Evolutionary conservation across 169 alveolate genomes (phyloP).

Genomic region (Plasmodium gonderi): DNA sequence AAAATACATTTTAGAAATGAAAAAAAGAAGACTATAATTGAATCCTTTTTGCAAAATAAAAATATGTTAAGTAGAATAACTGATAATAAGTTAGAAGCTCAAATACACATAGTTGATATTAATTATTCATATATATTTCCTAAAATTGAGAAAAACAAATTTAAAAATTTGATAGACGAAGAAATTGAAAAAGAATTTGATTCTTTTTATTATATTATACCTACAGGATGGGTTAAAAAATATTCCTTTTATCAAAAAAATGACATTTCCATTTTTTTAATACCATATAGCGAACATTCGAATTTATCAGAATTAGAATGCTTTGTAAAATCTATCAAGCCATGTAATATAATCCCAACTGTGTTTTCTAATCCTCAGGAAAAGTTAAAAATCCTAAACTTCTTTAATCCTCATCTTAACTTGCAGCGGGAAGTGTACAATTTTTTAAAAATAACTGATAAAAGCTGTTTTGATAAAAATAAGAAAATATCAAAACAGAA

Average conservation of each 20-base stretch:
- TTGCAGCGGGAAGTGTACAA: constrained; percentile 16
- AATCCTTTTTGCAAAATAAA: constrained; percentile 33
- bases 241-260: constrained; percentile 47
- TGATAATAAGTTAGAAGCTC: constrained; percentile 68
- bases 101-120: constrained; percentile 67
- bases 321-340: constrained; percentile 63
- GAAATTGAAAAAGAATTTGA: constrained; percentile 71
- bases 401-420: constrained; percentile 40
- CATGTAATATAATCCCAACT: constrained; percentile 67
- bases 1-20: constrained; percentile 41
- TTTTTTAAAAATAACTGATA: constrained; percentile 24
- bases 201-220: constrained; percentile 62
- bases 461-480: constrained; percentile 4
- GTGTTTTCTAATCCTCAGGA: constrained; percentile 54
- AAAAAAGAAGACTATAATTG: constrained; percentile 36
- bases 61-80: constrained; percentile 54
- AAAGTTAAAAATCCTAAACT: constrained; percentile 17
- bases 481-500: constrained; percentile 11
- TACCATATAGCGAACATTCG: constrained; percentile 75
- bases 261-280: constrained; percentile 49
- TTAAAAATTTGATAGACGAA: constrained; percentile 46
- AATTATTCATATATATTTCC: constrained; percentile 66
- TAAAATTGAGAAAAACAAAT: constrained; percentile 49
- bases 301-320: constrained; percentile 35
- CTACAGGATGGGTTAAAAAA: constrained; percentile 75